phyloP scores from a whole-genome alignment of 257 asterid genomes.

The Osmanthus fragrans region DNA sequence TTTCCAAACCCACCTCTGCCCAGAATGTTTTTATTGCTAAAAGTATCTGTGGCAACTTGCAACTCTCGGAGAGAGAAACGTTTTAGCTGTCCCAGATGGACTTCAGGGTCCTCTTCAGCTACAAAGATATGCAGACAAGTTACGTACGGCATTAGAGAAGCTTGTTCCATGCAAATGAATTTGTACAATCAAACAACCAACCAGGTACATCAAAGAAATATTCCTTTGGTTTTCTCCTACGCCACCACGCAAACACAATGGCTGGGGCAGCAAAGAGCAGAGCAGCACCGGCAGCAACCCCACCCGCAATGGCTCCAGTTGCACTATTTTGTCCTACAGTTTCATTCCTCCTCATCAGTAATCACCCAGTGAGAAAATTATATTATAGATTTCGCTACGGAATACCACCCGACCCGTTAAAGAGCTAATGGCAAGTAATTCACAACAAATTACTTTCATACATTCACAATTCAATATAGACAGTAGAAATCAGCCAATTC shows the following conservation, averaged over 20 bases:
- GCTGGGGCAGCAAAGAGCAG: slow-evolving; percentile 59
- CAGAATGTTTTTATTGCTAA: slow-evolving; percentile 52
- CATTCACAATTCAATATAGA: neutral
- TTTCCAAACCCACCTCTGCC: slow-evolving; percentile 63
- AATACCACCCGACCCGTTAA: too few species aligned
- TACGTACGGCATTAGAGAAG: slow-evolving; percentile 1
- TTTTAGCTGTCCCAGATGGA: slow-evolving; percentile 55
- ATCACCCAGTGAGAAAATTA: neutral
- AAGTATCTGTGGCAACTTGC: slow-evolving; percentile 59
- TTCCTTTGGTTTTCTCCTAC: slow-evolving; percentile 50
- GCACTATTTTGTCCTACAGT: slow-evolving; percentile 46
- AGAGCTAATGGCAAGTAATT: neutral
- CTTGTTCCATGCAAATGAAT: neutral
- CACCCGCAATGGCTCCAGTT: slow-evolving; percentile 61
- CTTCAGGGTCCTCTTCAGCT: slow-evolving; percentile 64
- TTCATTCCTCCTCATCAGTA: neutral
- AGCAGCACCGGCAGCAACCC: slow-evolving; percentile 66
- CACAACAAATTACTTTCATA: neutral
- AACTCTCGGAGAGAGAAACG: slow-evolving; percentile 52
- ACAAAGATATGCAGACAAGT: slow-evolving; percentile 19
- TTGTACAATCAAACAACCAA: slow-evolving; percentile 7
- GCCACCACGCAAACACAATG: slow-evolving; percentile 63
- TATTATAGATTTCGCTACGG: too few species aligned
- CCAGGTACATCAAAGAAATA: slow-evolving; percentile 62
- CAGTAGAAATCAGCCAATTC: neutral